Base-by-base conservation (phyloP, 1,284 basidiomycete genomes). In the Austroboletus novae-zelandiae region DNA sequence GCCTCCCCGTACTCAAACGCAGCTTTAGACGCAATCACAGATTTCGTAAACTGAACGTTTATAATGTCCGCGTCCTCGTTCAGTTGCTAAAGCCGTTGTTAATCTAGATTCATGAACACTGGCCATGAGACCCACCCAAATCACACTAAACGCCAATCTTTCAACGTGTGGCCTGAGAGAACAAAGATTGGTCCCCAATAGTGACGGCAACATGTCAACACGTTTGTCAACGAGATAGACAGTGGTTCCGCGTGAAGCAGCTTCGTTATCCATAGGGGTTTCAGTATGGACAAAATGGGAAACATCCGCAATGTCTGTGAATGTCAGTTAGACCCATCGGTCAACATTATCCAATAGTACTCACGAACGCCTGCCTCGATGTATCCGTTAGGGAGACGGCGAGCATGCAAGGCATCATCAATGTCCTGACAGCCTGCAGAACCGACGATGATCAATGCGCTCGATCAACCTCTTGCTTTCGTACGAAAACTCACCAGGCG, bases 191-290 rank as follows among this genome's bases (percentile, higher is more conserved):
- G 97, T 99, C 2, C 97, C 97, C 9, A 99, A 79, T 9, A 99
- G 76, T 15, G 89, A 79, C 0, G 97, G 97, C 47, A 99, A 78
- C 97, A 99, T 99, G 74, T 99, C 97, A 50, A 99, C 96, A 35
- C 97, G 89, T 72, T 96, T 97, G 76, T 99, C 97, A 3, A 99
- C 97, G 6, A 99, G 81, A 68, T 99, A 99, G 4, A 99, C 97
- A 0, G 97, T 99, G 1, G 96, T 99, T 11, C 97, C 96, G 49
- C 97, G 80, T 13, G 94, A 83, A 14, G 96, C 93, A 15, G 97
- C 97, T 70, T 99, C 97, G 34, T 77, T 85, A 61, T 99, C 97
- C 95, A 99, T 99, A 0, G 97, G 83, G 48, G 90, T 99, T 64
- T 96, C 93, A 3, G 94, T 79, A 48, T 83, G 84, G 1, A 99